Evolutionary conservation across 129 eudicot species (phyloP).

Genomic region (Artemisia argyi): DNA sequence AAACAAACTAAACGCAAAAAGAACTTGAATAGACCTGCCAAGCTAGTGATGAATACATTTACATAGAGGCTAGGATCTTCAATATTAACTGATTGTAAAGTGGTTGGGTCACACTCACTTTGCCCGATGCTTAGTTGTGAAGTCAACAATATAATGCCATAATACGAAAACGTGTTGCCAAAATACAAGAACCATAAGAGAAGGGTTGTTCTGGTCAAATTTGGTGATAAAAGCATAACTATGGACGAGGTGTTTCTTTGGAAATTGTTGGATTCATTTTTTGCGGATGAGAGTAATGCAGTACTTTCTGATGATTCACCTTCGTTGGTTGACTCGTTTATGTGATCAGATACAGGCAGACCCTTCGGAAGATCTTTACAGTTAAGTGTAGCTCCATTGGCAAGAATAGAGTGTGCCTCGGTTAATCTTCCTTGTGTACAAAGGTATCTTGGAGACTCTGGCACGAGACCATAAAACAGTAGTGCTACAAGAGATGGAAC

Average conservation of each 20-base stretch:
- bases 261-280: constrained; percentile 20
- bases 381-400: constrained; percentile 48
- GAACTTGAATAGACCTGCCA: constrained; percentile 21
- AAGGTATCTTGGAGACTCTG: constrained; percentile 74
- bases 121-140: constrained; percentile 55
- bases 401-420: constrained; percentile 44
- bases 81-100: constrained; percentile 19
- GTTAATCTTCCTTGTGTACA: constrained; percentile 44
- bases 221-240: constrained; percentile 52
- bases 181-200: constrained; percentile 57
- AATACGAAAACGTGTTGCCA: constrained; percentile 62
- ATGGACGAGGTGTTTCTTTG: constrained; percentile 37
- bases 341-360: constrained; percentile 37
- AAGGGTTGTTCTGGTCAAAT: constrained; percentile 45
- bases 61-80: constrained; percentile 42
- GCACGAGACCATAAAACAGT: constrained; percentile 40
- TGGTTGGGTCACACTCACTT: constrained; percentile 32
- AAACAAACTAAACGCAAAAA: background rate
- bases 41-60: constrained; percentile 59
- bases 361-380: constrained; percentile 50
- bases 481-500: constrained; percentile 57
- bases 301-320: constrained; percentile 30
- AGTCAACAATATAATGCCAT: constrained; percentile 67
- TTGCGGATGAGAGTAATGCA: constrained; percentile 27
- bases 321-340: constrained; percentile 23